Conservation (phyloP, 2,329 filamentous ascomycete genomes). For the Septoria linicola region DNA sequence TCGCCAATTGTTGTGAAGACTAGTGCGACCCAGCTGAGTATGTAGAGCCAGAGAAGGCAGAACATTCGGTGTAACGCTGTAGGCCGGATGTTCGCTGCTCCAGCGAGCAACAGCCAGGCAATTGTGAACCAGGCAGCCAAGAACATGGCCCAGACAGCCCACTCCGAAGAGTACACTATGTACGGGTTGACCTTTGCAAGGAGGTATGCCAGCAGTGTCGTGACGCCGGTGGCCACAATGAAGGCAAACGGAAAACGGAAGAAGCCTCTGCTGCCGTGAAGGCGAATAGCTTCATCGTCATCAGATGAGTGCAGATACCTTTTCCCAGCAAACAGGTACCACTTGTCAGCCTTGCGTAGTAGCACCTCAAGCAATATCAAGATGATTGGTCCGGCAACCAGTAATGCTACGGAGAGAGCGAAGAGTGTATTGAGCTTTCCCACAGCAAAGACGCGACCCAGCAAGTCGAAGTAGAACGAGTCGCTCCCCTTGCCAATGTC, state of each 20-base stretch:
- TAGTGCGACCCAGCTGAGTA: slow-evolving; percentile 69
- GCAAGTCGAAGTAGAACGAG: slow-evolving; percentile 92
- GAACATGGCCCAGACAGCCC: slow-evolving; percentile 83
- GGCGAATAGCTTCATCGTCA: slow-evolving; percentile 57
- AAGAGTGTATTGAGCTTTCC: slow-evolving; percentile 82
- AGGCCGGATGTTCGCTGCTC: slow-evolving; percentile 75
- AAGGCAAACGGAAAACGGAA: slow-evolving; percentile 81
- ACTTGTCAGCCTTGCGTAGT: slow-evolving; percentile 71
- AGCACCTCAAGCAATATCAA: slow-evolving; percentile 68
- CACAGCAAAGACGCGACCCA: slow-evolving; percentile 74
- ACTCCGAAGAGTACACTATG: slow-evolving; percentile 86
- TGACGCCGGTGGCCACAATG: slow-evolving; percentile 63
- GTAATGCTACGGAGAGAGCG: slow-evolving; percentile 77
- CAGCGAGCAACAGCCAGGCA: slow-evolving; percentile 79
- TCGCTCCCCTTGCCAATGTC: slow-evolving; percentile 59
- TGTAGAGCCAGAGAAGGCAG: slow-evolving; percentile 79
- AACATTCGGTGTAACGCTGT: slow-evolving; percentile 84
- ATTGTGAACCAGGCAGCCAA: slow-evolving; percentile 74
- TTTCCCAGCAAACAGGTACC: slow-evolving; percentile 78
- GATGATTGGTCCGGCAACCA: slow-evolving; percentile 74
- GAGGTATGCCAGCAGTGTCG: slow-evolving; percentile 71
- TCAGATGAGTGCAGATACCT: slow-evolving; percentile 61
- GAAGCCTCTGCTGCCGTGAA: slow-evolving; percentile 78
- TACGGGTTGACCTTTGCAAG: slow-evolving; percentile 81
- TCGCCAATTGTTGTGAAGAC: slow-evolving; percentile 73